Base-by-base conservation (phyloP, 176 grass and related monocot species). In the Olyra latifolia region DNA sequence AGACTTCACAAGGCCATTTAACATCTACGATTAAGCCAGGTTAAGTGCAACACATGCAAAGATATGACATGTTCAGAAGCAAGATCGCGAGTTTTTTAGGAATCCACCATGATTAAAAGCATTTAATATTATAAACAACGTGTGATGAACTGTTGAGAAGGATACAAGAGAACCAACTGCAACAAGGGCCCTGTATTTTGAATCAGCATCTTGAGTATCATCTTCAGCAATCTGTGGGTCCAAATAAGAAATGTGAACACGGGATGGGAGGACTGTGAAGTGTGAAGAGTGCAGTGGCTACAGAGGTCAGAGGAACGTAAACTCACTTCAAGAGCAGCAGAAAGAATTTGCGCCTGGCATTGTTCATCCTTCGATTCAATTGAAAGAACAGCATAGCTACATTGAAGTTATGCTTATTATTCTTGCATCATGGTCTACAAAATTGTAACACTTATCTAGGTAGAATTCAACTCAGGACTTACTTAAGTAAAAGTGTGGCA, bases 131-230 rank as follows among this genome's bases (percentile, higher is more conserved):
- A n/a, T n/a, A 54, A 50, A 60, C 3, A 9, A 27, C 0, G 14
- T 16, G 27, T 48, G 41, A 86, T 78, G 68, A 15, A 76, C 76
- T 47, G 65, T 42, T 69, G 42, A 77, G 79, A 89, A 95, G 97
- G 93, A 99, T 99, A 99, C 93, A 7, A 99, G 97, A 58, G 93
- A 91, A 52, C 93, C 97, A 62, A 96, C 78, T 40, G 88, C 87
- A 70, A 99, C 93, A 23, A 96, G 97, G 41, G 86, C 93, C 42
- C 97, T 85, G 15, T 94, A 99, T 71, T 86, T 96, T 19, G 82
- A 91, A 89, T 95, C 97, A 7, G 69, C 74, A 83, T 96, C 97
- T 90, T 95, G 86, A 40, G 71, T 70, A 35, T 79, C 90, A 44
- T 96, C 97, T 85, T 93, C 97, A 69, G 91, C 93, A 35, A 99